Conservation (phyloP, 441 rosid species). For the Jatropha multifida region DNA sequence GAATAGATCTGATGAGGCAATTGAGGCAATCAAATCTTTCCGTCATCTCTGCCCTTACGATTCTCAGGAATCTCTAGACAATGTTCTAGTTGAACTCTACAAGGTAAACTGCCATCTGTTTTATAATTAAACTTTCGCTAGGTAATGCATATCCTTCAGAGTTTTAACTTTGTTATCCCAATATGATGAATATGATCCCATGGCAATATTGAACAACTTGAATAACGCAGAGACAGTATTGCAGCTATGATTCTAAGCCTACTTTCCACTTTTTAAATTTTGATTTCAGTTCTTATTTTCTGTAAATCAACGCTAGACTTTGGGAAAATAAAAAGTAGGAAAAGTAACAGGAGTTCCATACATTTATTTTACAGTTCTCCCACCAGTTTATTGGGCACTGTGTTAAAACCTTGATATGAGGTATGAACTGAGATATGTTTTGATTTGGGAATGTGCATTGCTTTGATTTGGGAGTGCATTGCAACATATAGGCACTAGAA, state of each 20-base stretch:
- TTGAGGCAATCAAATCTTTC: conserved; percentile 87
- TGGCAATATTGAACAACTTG: neutral
- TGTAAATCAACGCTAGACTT: neutral
- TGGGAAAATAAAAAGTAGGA: neutral
- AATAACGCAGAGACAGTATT: neutral
- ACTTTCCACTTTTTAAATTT: neutral
- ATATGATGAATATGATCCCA: neutral
- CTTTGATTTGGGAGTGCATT: neutral
- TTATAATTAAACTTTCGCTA: neutral
- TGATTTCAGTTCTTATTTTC: neutral
- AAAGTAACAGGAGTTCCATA: neutral
- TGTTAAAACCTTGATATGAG: neutral
- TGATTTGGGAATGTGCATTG: neutral
- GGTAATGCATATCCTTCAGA: neutral
- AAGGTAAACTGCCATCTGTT: conserved; percentile 41
- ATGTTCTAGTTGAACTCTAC: conserved; percentile 82
- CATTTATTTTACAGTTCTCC: neutral
- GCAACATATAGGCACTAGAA: neutral
- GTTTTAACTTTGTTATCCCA: neutral
- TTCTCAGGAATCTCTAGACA: conserved; percentile 83
- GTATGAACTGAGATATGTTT: too few species aligned
- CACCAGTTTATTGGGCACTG: too few species aligned
- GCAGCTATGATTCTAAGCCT: neutral
- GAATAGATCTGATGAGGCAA: conserved; percentile 80
- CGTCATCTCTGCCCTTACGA: conserved; percentile 74